Evolutionary conservation across 345 rosid genomes (phyloP), one percentile per base, ranked within the genome.

Genomic region (Dimocarpus longan): DNA sequence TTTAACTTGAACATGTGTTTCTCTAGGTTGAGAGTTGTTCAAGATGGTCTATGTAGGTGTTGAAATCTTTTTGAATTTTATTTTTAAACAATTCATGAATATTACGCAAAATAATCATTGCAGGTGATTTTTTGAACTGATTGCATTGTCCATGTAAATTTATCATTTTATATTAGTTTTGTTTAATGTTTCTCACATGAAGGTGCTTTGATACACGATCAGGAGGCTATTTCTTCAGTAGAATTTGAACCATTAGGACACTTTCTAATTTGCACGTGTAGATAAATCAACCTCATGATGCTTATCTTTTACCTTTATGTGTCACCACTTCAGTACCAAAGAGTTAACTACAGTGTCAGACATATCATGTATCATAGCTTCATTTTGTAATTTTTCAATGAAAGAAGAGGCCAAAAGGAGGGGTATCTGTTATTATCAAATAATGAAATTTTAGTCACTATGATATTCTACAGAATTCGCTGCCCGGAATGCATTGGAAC

Each of bases 401-500:
- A 32, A 59, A 59, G 21, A 59, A 59, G 21, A 59, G 64, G 24
- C 64, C 3, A n/a, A 32, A 21, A 59, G 64, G 24, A 59, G 22
- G 64, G 64, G 26, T 59, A 59, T 59, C 26, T 59, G 64, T n/a
- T 59, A 59, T 59, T 21, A 59, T 59, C 21, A 21, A 59, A 59
- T 59, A 59, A 59, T 59, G 56, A 59, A 6, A 21, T 59, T 75
- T 63, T 66, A 67, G 37, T 54, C 39, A 28, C 32, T 48, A 10
- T 60, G 67, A 50, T 57, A 26, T 86, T 68, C 73, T 80, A 76
- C 92, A 95, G 97, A 93, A 83, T 81, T 84, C 75, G 91, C 94
- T 79, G 98, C 95, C 18, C 86, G 88, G 86, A 91, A 90, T 82
- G 92, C 94, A 37, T 80, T 95, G 79, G 97, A 93, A 86, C 85